Conservation (phyloP, 805 yeast genomes). For the Yueomyces sinensis region DNA sequence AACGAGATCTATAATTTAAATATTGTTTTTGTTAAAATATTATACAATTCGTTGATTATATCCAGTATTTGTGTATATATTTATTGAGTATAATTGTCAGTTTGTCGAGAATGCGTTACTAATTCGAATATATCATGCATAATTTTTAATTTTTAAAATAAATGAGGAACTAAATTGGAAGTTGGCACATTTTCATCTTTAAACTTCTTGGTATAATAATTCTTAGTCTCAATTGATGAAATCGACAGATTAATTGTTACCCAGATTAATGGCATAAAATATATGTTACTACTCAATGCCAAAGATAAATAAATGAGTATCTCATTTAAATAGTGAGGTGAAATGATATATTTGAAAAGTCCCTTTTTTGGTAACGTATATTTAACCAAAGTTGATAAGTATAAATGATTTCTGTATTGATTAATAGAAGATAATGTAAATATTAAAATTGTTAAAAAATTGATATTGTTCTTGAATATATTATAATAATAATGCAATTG, state of each 20-base stretch:
- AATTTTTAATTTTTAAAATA: too few species aligned
- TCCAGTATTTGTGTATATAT: too few species aligned
- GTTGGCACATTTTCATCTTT: slow-evolving; percentile 7
- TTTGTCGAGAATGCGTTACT: too few species aligned
- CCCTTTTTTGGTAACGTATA: slow-evolving; percentile 43
- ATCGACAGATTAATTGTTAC: slow-evolving; percentile 34
- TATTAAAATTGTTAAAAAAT: slow-evolving; percentile 12
- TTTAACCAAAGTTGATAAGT: slow-evolving; percentile 36
- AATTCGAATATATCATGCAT: too few species aligned
- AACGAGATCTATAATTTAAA: too few species aligned
- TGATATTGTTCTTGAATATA: slow-evolving; percentile 1
- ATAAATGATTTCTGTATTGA: slow-evolving; percentile 31
- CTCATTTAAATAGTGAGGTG: slow-evolving; percentile 66
- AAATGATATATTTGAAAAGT: slow-evolving; percentile 35
- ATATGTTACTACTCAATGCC: slow-evolving; percentile 7
- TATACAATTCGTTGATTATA: too few species aligned
- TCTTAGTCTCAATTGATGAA: slow-evolving; percentile 40
- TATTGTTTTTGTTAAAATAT: too few species aligned
- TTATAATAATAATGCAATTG: slow-evolving; percentile 13
- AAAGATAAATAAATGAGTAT: slow-evolving; percentile 36
- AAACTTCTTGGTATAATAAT: slow-evolving; percentile 29
- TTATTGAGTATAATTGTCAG: too few species aligned
- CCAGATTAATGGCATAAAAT: slow-evolving; percentile 19
- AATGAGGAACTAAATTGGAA: slow-evolving; percentile 11
- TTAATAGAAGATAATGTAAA: slow-evolving; percentile 17